phyloP scores from a whole-genome alignment of 208 protist genomes.

The Endotrypanum monterogeii region DNA sequence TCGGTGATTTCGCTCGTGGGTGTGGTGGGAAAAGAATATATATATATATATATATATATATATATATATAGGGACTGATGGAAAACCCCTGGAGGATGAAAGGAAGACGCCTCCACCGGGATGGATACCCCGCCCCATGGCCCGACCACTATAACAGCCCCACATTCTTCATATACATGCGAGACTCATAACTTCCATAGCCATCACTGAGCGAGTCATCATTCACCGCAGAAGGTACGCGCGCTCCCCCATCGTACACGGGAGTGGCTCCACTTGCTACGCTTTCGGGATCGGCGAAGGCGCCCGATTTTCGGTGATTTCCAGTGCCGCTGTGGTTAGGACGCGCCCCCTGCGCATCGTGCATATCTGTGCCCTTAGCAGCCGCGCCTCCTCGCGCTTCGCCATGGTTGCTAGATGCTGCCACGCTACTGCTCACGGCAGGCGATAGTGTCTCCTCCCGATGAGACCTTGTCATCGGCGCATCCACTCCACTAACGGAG shows the following conservation, averaged over 20 bases:
- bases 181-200: slow-evolving; percentile 87
- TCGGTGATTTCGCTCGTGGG: not conserved
- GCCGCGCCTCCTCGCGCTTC: not conserved
- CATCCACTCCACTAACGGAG: not conserved
- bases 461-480: not conserved
- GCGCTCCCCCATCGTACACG: slow-evolving; percentile 4
- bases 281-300: slow-evolving; percentile 10
- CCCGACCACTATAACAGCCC: slow-evolving; percentile 48
- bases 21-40: too few species aligned
- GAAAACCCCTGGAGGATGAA: not conserved
- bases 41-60: too few species aligned
- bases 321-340: not conserved
- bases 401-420: slow-evolving; percentile 2
- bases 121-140: not conserved
- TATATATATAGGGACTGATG: slow-evolving; percentile 16
- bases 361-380: not conserved
- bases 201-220: slow-evolving; percentile 87
- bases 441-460: slow-evolving; percentile 27
- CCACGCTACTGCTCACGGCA: slow-evolving; percentile 4
- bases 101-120: not conserved
- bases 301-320: not conserved
- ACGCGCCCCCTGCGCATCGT: not conserved
- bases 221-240: slow-evolving; percentile 16
- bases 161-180: slow-evolving; percentile 79
- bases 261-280: not conserved